Percentiles rank a stretch among this genome's conserved stretches.
phyloP scores from a whole-genome alignment of 345 rosid genomes.

The Nephelium lappaceum region DNA sequence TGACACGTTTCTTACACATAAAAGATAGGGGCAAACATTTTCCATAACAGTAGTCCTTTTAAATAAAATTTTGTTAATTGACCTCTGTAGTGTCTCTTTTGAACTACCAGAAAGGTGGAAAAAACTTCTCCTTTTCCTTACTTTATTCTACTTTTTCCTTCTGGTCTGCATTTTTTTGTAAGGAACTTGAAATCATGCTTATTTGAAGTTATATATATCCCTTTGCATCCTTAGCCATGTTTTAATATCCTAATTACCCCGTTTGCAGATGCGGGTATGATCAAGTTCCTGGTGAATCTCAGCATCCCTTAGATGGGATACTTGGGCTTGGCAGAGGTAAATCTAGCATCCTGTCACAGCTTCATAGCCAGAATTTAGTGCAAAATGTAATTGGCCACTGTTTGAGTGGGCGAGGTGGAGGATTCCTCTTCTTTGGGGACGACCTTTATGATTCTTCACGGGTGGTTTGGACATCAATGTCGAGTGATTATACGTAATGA shows the following conservation, averaged over 20 bases:
- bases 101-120: neutral
- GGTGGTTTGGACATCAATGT: slow-evolving; percentile 78
- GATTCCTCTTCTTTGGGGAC: slow-evolving; percentile 84
- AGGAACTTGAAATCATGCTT: neutral
- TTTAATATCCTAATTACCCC: neutral
- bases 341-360: slow-evolving; percentile 81
- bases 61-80: neutral
- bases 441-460: slow-evolving; percentile 68
- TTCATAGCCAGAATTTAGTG: slow-evolving; percentile 62
- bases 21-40: neutral
- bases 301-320: slow-evolving; percentile 87
- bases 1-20: neutral
- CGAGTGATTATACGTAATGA: slow-evolving; percentile 55
- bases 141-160: neutral
- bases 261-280: slow-evolving; percentile 83
- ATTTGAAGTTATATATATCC: slow-evolving; percentile 13
- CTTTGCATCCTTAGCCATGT: neutral
- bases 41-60: neutral
- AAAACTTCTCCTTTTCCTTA: neutral
- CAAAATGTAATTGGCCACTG: slow-evolving; percentile 86
- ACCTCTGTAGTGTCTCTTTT: neutral
- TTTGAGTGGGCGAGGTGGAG: slow-evolving; percentile 81
- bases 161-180: too few species aligned
- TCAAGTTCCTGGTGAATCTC: slow-evolving; percentile 64
- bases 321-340: slow-evolving; percentile 95